Evolutionary conservation across 495 filamentous ascomycete genomes (phyloP), one percentile per base, ranked within the genome.

Genomic region (Penicillium simplicissimum): DNA sequence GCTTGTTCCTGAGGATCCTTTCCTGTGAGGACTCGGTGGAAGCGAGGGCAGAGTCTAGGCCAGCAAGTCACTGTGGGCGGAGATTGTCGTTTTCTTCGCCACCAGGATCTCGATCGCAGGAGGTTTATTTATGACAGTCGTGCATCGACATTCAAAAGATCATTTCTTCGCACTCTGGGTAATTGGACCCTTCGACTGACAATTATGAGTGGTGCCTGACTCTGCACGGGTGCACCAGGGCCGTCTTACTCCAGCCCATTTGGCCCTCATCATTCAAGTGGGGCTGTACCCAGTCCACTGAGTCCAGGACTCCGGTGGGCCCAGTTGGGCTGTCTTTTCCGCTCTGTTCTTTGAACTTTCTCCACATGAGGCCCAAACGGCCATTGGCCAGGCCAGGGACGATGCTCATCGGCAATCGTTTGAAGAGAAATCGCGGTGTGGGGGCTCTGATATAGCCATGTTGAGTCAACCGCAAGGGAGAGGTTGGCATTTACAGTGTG

Each of bases 21-120:
- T 23, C 34, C 52, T 60, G 58, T 36, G 43, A 23, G 48, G 17
- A 7, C 28, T 31, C 4, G 28, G 28, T 33, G 23, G 31, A 47
- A 38, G 55, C 55, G 35, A 58, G 55, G 55, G 42, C 25, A 49
- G 23, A 49, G 45, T 49, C 45, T 49, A 49, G 45, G 23, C 45
- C 45, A 49, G 45, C 25, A 28, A 49, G 45, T 5, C 9, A 8
- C 13, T n/a, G 3, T 31, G 3, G 4, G 1, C 45, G 14, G 23
- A 49, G 45, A 49, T 31, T 49, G 42, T 45, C 42, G 9, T 23
- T 3, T 45, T 45, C 42, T 21, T 45, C n/a, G 42, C 42, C 17
- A 45, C 8, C 11, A 21, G n/a, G 11, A 40, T 40, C 5, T 45
- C 17, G 9, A 1, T 31, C 28, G 9, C 8, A 28, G n/a, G 5